phyloP scores from a whole-genome alignment of 2,329 filamentous ascomycete species.

The Nannizzia gypsea region DNA sequence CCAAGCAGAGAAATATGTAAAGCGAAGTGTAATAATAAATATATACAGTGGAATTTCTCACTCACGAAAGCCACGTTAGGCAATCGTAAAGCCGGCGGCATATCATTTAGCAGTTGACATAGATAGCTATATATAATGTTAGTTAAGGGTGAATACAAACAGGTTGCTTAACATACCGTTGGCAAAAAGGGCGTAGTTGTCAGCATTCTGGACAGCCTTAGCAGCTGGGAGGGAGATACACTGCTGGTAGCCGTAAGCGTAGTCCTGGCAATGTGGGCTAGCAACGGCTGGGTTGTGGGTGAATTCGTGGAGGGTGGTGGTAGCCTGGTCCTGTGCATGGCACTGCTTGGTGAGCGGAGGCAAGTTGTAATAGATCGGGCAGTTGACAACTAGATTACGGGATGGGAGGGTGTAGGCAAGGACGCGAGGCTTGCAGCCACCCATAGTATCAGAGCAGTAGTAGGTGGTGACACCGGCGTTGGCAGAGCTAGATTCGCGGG shows the following conservation, averaged over 20 bases:
- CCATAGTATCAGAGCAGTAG: slow-evolving; percentile 50
- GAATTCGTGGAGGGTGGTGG: slow-evolving; percentile 53
- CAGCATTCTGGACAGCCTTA: slow-evolving; percentile 52
- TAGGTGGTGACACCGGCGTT: slow-evolving; percentile 40
- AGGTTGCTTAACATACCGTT: slow-evolving; percentile 30
- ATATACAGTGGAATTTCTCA: background rate
- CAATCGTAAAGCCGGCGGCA: background rate
- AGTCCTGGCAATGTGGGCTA: slow-evolving; percentile 47
- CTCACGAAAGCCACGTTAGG: background rate
- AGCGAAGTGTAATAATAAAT: background rate
- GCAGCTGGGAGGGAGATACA: slow-evolving; percentile 34
- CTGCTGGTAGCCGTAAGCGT: slow-evolving; percentile 47
- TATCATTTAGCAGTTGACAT: background rate
- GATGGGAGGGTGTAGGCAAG: slow-evolving; percentile 52
- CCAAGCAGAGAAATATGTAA: background rate
- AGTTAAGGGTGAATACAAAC: background rate
- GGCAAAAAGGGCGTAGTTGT: slow-evolving; percentile 47
- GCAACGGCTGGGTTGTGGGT: slow-evolving; percentile 48
- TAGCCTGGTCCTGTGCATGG: slow-evolving; percentile 55
- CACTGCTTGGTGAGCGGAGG: slow-evolving; percentile 41
- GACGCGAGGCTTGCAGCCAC: slow-evolving; percentile 41
- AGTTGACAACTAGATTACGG: slow-evolving; percentile 49
- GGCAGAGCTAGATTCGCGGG: slow-evolving; percentile 44
- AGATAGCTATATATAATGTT: background rate
- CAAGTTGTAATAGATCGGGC: slow-evolving; percentile 46